These are phyloP conservation scores for Suhomyces faveliae DNA, from an alignment of 805 yeast species.

Conservation along the genomic window DNA sequence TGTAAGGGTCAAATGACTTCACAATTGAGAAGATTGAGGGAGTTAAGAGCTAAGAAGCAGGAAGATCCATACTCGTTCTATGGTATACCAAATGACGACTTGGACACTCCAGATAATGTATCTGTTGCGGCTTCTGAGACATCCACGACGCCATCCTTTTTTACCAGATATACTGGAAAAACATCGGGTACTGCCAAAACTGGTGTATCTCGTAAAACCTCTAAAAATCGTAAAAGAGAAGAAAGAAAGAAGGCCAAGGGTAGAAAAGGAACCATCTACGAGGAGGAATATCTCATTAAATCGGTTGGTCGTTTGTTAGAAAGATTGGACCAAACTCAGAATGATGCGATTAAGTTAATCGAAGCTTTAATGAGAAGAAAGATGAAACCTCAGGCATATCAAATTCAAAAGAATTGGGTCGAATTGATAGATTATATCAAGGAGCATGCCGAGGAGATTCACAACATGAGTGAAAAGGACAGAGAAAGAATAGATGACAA, in stretches of 20 bases:
- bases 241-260: constrained; percentile 96
- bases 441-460: constrained; percentile 72
- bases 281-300: constrained; percentile 88
- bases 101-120: constrained; percentile 86
- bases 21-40: constrained; percentile 80
- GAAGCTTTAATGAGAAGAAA: constrained; percentile 73
- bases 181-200: constrained; percentile 95
- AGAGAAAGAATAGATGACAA: constrained; percentile 87
- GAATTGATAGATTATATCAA: constrained; percentile 56
- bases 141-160: constrained; percentile 87
- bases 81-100: constrained; percentile 55
- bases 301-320: constrained; percentile 88
- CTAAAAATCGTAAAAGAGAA: constrained; percentile 90
- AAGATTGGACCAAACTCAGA: constrained; percentile 67
- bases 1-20: constrained; percentile 82
- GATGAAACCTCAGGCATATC: constrained; percentile 76
- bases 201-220: constrained; percentile 89
- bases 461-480: constrained; percentile 76
- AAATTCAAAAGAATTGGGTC: constrained; percentile 66
- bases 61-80: constrained; percentile 85
- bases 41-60: constrained; percentile 75
- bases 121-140: constrained; percentile 94
- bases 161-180: constrained; percentile 95
- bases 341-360: constrained; percentile 71
- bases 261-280: constrained; percentile 95